Evolutionary conservation across 331 rosid species (phyloP), one percentile per base, ranked within the genome.

Genomic region (Saraca asoca): DNA sequence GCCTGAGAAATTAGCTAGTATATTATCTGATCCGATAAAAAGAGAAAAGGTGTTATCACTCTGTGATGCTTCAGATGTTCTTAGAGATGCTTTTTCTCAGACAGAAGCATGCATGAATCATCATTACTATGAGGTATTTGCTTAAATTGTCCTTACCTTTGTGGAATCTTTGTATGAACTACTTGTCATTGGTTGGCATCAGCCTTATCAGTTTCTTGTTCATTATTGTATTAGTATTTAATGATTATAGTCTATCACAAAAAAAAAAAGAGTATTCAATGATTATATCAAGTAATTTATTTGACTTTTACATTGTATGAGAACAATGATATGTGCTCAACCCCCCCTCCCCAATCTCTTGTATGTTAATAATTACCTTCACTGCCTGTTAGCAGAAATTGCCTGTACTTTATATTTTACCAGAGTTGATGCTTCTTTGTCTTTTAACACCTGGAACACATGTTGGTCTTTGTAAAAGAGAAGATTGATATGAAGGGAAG

Each of bases 41-140:
- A 86, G 88, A 70, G 95, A 88, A 77, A 79, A 80, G 72, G 89
- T 90, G 69, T 72, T 91, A 42, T 82, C 91, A 24, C 82, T 61
- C 33, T 14, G 69, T 66, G 95, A 95, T 80, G 97, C 99, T 80
- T 90, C 99, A 5, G 93, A 88, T 80, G 80, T 95, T 80, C 93
- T 95, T 61, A 83, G 85, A 77, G 97, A 82, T 75, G 95, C 95
- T 48, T 86, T 90, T 88, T 85, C 75, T 78, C 89, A 81, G 84
- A 82, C 99, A 58, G 99, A 95, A 78, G 79, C 83, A 73, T 53
- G 77, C 81, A 62, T 88, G 88, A 78, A 85, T 85, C 86, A 90
- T 83, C 74, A 62, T 58, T 95, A 90, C 29, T 95, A 90, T 34
- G 99, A 95, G 99, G 99, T 95, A 64, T 51, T 55, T 33, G 24